Percentiles rank a stretch among this genome's conserved stretches.
Evolutionary conservation across 2,329 filamentous ascomycete species (phyloP).

Genomic region (Penicillium sp.): DNA sequence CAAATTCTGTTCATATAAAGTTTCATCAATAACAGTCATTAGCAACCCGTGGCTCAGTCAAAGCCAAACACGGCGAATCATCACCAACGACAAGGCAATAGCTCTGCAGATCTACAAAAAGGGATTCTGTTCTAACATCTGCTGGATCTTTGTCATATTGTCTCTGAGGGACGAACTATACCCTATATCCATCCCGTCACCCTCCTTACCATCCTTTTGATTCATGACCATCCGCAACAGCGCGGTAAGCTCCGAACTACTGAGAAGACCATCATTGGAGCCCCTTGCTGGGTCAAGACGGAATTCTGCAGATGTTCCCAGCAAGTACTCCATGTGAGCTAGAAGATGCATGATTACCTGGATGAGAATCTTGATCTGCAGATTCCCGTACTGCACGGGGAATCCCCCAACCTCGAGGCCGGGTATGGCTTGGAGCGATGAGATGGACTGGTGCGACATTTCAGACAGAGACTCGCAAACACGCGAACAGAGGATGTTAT

Average conservation of each 20-base stretch:
- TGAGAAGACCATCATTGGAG: not conserved
- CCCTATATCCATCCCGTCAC: not conserved
- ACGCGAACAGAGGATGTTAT: not conserved
- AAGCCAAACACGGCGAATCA: not conserved
- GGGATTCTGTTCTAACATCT: not conserved
- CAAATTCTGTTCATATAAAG: too few species aligned
- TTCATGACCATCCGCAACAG: not conserved
- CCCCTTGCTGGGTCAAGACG: not conserved
- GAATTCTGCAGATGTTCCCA: not conserved
- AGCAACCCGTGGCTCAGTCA: too few species aligned
- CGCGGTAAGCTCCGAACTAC: not conserved
- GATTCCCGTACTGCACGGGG: slow-evolving; percentile 1
- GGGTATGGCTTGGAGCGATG: not conserved
- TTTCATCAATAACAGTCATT: too few species aligned
- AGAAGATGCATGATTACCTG: slow-evolving; percentile 1
- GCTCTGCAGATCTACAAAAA: not conserved
- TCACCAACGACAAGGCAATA: not conserved
- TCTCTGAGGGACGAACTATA: not conserved
- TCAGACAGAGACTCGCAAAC: not conserved
- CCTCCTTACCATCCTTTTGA: not conserved
- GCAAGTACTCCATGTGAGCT: not conserved
- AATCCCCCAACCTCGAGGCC: not conserved
- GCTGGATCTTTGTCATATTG: not conserved
- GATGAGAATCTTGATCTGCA: not conserved
- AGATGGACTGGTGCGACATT: slow-evolving; percentile 1